phyloP scores from a whole-genome alignment of 176 grass and related monocot genomes.

The Juncus effusus region DNA sequence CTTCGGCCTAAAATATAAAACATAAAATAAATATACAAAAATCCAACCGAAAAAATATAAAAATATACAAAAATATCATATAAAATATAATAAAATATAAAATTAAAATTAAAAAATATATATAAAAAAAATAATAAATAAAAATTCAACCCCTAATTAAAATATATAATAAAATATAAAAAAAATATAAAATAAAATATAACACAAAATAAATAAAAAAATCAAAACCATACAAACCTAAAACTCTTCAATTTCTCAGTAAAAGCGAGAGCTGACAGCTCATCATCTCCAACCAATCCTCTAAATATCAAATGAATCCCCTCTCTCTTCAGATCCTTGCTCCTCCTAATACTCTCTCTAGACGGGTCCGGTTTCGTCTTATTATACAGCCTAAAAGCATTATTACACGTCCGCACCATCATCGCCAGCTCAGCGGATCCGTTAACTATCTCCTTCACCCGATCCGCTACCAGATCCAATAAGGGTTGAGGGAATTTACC shows the following conservation, averaged over 20 bases:
- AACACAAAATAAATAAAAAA: neutral
- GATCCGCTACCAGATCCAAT: slow-evolving; percentile 82
- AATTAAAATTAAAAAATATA: neutral
- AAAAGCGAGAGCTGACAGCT: slow-evolving; percentile 88
- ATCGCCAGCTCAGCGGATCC: slow-evolving; percentile 49
- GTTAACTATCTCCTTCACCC: slow-evolving; percentile 68
- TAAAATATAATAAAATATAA: slow-evolving; percentile 12
- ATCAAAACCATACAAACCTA: slow-evolving; percentile 36
- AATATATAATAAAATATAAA: neutral
- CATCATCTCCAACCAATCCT: slow-evolving; percentile 53
- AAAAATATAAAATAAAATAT: neutral
- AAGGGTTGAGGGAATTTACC: slow-evolving; percentile 81
- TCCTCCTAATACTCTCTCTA: slow-evolving; percentile 72
- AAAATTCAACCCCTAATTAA: neutral
- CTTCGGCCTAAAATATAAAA: slow-evolving; percentile 55
- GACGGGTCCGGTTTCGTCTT: slow-evolving; percentile 76
- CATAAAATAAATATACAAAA: slow-evolving; percentile 20
- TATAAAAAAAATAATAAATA: neutral
- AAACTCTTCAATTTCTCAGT: slow-evolving; percentile 77
- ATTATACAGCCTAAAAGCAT: slow-evolving; percentile 82
- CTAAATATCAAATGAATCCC: slow-evolving; percentile 84
- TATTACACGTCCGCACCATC: slow-evolving; percentile 67
- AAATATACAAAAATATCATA: no score
- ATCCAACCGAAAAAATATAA: no score
- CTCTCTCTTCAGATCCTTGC: slow-evolving; percentile 76